Evolutionary conservation across 768 basidiomycete species (phyloP), one percentile per base, ranked within the genome.

Genomic region (Ramaria sp.): DNA sequence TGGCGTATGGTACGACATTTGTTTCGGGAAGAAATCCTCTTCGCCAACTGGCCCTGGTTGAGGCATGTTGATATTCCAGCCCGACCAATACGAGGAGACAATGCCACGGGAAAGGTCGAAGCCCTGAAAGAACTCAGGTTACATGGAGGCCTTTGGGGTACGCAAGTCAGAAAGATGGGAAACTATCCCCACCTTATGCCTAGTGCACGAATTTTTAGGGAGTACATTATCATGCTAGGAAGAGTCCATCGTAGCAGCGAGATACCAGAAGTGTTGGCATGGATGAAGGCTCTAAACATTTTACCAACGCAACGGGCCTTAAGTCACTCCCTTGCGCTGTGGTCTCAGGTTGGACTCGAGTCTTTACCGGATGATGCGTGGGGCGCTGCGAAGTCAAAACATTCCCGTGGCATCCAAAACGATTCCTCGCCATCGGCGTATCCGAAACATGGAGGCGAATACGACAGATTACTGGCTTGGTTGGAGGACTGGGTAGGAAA

Each of bases 261-360:
- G 65, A 82, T 92, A 27, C 82, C 88, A 0, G 71, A 77, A 12
- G 71, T 72, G 12, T 65, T 92, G 0, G 78, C 77, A 18, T 90
- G 90, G 87, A 89, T 88, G 87, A 74, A 75, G 6, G 71, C 70
- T 15, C 60, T 88, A 37, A 65, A 65, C 0, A 67, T 90, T 10
- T 37, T 49, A 41, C 87, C 88, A 1, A 69, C 71, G n/a, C 65
- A 62, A 25, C 66, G 71, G 38, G 83, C 83, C 15, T 65, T 92
- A 12, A 75, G 80, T 1, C 62, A 80, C 0, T 78, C 80, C 20
- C 62, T 92, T 48, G 78, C 81, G 43, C 77, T 85, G 56, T 89
- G 87, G 79, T 74, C 73, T 5, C 87, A 91, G 62, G 78, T 85
- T 28, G 78, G 78, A 58, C 66, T 79, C 52, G 75, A 78, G 42